Evolutionary conservation across 805 yeast species (phyloP).

Genomic region (Candida wancherniae): DNA sequence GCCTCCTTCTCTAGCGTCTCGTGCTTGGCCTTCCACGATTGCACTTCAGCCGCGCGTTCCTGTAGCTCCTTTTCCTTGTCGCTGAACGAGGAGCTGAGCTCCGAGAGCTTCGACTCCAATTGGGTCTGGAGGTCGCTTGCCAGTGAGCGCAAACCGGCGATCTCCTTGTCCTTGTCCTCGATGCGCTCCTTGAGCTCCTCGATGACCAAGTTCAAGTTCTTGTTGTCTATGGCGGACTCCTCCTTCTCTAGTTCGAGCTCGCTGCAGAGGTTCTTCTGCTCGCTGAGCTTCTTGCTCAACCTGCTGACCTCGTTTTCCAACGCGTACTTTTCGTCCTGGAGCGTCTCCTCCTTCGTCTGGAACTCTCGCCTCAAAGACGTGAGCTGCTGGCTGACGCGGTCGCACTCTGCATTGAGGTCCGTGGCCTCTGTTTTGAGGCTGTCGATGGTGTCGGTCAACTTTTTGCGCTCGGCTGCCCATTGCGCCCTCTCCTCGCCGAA

Average conservation of each 20-base stretch:
- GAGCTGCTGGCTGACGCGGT: conserved; percentile 40
- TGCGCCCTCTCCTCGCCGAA: conserved; percentile 23
- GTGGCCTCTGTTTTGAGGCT: conserved; percentile 20
- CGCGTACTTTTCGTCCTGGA: conserved; percentile 37
- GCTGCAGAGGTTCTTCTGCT: conserved; percentile 36
- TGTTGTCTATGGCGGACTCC: conserved; percentile 36
- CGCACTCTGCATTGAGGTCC: conserved; percentile 52
- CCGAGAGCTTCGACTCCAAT: conserved; percentile 3
- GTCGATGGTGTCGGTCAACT: conserved; percentile 17
- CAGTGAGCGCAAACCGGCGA: conserved; percentile 11
- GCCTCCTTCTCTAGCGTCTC: conserved; percentile 3
- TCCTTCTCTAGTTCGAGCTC: conserved; percentile 37
- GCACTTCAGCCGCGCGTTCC: conserved; percentile 7
- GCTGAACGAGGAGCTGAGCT: conserved; percentile 2
- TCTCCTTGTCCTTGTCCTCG: conserved; percentile 23
- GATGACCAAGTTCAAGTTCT: conserved; percentile 37
- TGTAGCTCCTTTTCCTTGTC: conserved; percentile 2
- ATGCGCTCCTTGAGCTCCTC: conserved; percentile 44
- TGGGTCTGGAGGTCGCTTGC: conserved; percentile 6
- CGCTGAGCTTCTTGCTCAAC: conserved; percentile 35
- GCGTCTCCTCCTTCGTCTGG: conserved; percentile 29
- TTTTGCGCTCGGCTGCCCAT: conserved; percentile 10
- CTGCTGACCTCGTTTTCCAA: conserved; percentile 37
- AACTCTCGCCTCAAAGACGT: conserved; percentile 34
- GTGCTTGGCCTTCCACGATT: neutral